These are phyloP conservation scores for Zasmidium cellare DNA, from an alignment of 2,329 filamentous ascomycete species.

Conservation along the genomic window DNA sequence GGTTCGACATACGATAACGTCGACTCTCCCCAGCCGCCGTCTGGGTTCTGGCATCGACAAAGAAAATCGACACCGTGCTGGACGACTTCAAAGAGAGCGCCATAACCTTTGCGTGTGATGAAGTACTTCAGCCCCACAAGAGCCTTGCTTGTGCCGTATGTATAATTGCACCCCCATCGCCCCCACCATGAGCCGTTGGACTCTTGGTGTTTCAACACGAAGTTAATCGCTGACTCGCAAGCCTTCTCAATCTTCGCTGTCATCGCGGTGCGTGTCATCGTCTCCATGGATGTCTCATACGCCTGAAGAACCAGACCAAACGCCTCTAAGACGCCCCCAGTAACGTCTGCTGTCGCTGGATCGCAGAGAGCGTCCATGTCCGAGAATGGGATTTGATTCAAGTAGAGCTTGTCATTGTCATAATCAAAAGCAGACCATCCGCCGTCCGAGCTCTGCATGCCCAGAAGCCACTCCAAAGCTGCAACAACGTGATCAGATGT, in stretches of 20 bases:
- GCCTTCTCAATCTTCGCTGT: background rate
- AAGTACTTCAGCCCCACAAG: background rate
- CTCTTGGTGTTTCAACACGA: background rate
- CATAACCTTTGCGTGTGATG: too few species aligned
- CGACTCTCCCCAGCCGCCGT: conserved; percentile 1
- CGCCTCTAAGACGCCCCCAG: background rate
- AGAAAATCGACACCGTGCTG: background rate
- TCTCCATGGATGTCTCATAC: background rate
- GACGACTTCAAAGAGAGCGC: background rate
- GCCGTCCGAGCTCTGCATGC: background rate
- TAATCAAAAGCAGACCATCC: background rate
- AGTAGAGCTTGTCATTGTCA: conserved; percentile 4
- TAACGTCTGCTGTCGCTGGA: background rate
- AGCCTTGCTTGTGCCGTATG: background rate
- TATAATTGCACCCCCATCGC: background rate
- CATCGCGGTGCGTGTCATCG: too few species aligned
- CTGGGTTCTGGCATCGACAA: background rate
- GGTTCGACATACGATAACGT: too few species aligned
- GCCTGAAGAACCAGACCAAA: background rate
- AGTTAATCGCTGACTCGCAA: background rate
- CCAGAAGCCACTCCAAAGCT: background rate
- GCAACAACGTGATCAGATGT: background rate
- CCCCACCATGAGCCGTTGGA: background rate
- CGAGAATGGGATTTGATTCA: background rate
- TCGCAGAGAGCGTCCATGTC: conserved; percentile 3